Evolutionary conservation across 768 basidiomycete species (phyloP).

Genomic region (Erythrobasidium yunnanense): DNA sequence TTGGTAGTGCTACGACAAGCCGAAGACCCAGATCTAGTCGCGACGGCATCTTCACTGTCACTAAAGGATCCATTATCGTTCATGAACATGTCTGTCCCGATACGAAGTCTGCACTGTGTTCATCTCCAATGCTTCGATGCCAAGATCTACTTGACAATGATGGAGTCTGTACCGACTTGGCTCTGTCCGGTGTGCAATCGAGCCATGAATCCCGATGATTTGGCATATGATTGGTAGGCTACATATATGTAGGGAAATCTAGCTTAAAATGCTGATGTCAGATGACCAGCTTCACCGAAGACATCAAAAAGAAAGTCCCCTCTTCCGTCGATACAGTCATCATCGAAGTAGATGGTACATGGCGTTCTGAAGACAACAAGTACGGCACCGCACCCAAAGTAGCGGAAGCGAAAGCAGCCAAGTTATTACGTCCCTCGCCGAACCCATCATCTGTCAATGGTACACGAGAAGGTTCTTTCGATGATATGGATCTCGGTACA

Average conservation of each 20-base stretch:
- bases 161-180: slow-evolving; percentile 95
- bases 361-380: slow-evolving; percentile 85
- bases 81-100: slow-evolving; percentile 68
- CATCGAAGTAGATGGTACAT: slow-evolving; percentile 86
- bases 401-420: background rate
- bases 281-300: slow-evolving; percentile 63
- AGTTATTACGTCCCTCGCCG: background rate
- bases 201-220: slow-evolving; percentile 60
- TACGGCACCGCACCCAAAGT: slow-evolving; percentile 66
- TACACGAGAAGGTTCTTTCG: too few relatives aligned
- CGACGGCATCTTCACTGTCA: slow-evolving; percentile 78
- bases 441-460: background rate
- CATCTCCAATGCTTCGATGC: slow-evolving; percentile 96
- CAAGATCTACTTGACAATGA: slow-evolving; percentile 80
- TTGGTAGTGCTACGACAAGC: slow-evolving; percentile 15
- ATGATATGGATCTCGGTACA: too few relatives aligned
- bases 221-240: slow-evolving; percentile 84
- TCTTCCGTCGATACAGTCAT: slow-evolving; percentile 68
- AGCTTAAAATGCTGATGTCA: background rate
- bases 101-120: slow-evolving; percentile 73
- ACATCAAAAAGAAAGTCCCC: slow-evolving; percentile 64
- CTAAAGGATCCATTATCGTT: slow-evolving; percentile 93
- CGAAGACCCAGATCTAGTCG: slow-evolving; percentile 76
- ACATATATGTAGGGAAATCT: background rate
- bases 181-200: slow-evolving; percentile 86